Percentiles rank a stretch among this genome's conserved stretches.
These are phyloP conservation scores for Thelephora aurantiotincta DNA, from an alignment of 768 basidiomycete genomes.

Conservation along the genomic window DNA sequence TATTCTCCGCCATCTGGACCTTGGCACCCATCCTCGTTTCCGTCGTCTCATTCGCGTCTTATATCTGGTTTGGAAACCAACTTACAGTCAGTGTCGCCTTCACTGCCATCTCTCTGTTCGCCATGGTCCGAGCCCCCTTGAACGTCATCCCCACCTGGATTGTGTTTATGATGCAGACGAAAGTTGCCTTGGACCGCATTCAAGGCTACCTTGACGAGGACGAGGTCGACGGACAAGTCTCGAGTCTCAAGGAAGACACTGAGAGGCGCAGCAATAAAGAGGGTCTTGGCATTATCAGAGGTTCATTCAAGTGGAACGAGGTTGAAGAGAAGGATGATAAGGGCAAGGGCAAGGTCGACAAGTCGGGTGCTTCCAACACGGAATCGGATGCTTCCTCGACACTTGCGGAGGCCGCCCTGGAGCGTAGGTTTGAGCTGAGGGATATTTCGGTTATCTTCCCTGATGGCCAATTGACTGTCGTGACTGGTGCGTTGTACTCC, in stretches of 20 bases:
- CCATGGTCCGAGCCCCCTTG: slow-evolving; percentile 69
- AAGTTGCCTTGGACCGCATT: slow-evolving; percentile 47
- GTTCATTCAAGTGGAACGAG: slow-evolving; percentile 44
- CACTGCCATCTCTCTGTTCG: slow-evolving; percentile 75
- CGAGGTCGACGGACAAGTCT: slow-evolving; percentile 48
- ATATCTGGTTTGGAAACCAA: slow-evolving; percentile 56
- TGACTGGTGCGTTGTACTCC: slow-evolving; percentile 27
- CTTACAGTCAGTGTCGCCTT: slow-evolving; percentile 74
- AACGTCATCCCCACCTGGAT: slow-evolving; percentile 73
- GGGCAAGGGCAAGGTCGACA: slow-evolving; percentile 9
- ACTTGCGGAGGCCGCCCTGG: slow-evolving; percentile 15
- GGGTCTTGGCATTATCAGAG: slow-evolving; percentile 34
- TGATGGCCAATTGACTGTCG: slow-evolving; percentile 49
- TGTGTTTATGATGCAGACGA: slow-evolving; percentile 59
- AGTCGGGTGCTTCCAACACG: slow-evolving; percentile 3
- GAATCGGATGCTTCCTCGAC: slow-evolving; percentile 3
- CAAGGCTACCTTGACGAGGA: slow-evolving; percentile 46
- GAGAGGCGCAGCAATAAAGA: slow-evolving; percentile 6
- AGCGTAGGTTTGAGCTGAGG: slow-evolving; percentile 44
- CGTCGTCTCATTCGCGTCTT: slow-evolving; percentile 64
- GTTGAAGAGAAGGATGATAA: slow-evolving; percentile 22
- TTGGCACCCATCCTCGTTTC: slow-evolving; percentile 71
- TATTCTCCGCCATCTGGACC: slow-evolving; percentile 63
- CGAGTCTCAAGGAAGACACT: slow-evolving; percentile 30
- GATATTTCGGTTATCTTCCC: slow-evolving; percentile 64